A percentile compares a stretch with the other conserved stretches of the same genome.
Conservation (phyloP, 495 filamentous ascomycete species). For the Choiromyces venosus region DNA sequence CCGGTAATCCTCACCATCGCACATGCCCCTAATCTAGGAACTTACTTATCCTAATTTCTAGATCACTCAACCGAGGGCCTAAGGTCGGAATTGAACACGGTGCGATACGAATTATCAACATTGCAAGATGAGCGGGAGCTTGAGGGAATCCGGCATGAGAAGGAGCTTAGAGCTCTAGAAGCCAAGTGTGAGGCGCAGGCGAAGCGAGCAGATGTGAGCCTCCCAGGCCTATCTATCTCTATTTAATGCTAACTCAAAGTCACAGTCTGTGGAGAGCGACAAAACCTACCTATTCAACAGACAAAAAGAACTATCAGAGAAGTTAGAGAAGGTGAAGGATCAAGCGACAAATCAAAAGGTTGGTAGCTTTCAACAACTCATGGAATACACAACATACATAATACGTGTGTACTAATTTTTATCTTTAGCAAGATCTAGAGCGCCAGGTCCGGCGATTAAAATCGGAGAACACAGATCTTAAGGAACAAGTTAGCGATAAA, state of each 20-base stretch:
- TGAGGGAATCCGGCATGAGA: constrained; percentile 65
- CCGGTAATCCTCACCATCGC: constrained; percentile 14
- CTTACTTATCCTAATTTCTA: constrained; percentile 11
- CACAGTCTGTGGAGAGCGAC: constrained; percentile 60
- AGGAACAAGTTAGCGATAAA: constrained; percentile 74
- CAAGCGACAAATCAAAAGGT: constrained; percentile 60
- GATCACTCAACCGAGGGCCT: constrained; percentile 56
- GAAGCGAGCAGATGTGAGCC: constrained; percentile 59
- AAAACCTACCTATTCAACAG: constrained; percentile 63
- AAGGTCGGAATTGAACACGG: constrained; percentile 60
- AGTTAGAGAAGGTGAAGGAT: constrained; percentile 66
- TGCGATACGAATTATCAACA: constrained; percentile 60
- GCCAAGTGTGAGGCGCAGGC: constrained; percentile 73
- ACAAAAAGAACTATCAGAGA: constrained; percentile 62
- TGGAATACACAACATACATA: not conserved
- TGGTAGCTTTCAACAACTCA: not conserved
- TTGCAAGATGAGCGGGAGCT: constrained; percentile 84
- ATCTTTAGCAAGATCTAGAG: constrained; percentile 53
- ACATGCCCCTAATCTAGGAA: not conserved
- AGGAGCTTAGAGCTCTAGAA: constrained; percentile 71
- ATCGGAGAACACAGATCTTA: constrained; percentile 63
- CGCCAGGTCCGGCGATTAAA: constrained; percentile 62
- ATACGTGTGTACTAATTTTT: not conserved
- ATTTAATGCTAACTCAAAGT: not conserved
- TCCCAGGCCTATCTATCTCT: not conserved